phyloP scores from a whole-genome alignment of 202 grass and related monocot species.

The Schoenoplectus triqueter region DNA sequence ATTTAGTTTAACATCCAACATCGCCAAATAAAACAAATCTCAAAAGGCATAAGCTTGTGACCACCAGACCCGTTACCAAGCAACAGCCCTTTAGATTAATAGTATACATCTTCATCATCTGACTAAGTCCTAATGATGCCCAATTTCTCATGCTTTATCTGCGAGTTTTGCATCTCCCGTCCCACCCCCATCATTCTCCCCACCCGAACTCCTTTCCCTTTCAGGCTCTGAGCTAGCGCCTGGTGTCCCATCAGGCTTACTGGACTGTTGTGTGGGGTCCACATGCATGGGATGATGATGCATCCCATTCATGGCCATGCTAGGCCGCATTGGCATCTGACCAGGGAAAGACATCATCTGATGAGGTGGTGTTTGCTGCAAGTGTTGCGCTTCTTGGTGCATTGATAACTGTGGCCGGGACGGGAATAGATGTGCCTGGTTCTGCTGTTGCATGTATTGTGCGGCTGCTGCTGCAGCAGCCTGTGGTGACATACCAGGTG shows the following conservation, averaged over 20 bases:
- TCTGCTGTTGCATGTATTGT: slow-evolving; percentile 63
- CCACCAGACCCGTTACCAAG: slow-evolving; percentile 22
- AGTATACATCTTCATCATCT: slow-evolving; percentile 36
- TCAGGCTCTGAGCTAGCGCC: slow-evolving; percentile 46
- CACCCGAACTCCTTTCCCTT: slow-evolving; percentile 58
- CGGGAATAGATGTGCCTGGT: slow-evolving; percentile 55
- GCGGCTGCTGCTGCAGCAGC: slow-evolving; percentile 55
- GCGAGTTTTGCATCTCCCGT: slow-evolving; percentile 38
- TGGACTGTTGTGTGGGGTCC: slow-evolving; percentile 44
- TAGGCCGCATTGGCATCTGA: slow-evolving; percentile 70
- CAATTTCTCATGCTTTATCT: slow-evolving; percentile 27
- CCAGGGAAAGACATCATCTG: slow-evolving; percentile 51
- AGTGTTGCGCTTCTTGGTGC: slow-evolving; percentile 32
- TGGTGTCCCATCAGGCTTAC: slow-evolving; percentile 49
- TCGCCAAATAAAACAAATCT: slow-evolving; percentile 32
- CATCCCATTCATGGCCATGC: slow-evolving; percentile 61
- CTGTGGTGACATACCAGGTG: slow-evolving; percentile 79
- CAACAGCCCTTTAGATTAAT: slow-evolving; percentile 32
- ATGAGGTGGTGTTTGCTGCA: slow-evolving; percentile 31
- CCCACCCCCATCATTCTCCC: slow-evolving; percentile 42
- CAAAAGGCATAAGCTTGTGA: slow-evolving; percentile 16
- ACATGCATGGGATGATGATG: slow-evolving; percentile 63
- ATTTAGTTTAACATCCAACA: slow-evolving; percentile 35
- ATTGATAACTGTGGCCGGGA: slow-evolving; percentile 21
- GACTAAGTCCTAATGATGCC: slow-evolving; percentile 31